Conservation (phyloP, 257 asterid species). For the Mitragyna speciosa region DNA sequence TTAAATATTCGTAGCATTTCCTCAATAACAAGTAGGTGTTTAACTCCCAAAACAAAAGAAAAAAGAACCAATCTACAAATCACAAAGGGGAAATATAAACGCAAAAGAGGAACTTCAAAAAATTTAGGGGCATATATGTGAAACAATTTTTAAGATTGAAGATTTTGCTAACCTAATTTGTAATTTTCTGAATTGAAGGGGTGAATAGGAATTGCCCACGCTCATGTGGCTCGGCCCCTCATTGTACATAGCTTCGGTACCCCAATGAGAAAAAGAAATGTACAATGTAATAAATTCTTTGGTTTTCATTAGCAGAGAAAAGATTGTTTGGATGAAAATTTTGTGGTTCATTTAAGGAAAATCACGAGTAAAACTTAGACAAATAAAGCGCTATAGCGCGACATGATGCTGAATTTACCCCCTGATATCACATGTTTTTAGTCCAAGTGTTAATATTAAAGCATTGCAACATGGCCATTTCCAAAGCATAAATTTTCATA, state of each 20-base stretch:
- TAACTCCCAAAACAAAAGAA: too few species aligned
- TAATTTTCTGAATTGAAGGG: too few species aligned
- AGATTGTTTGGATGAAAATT: neutral
- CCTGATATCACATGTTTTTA: neutral
- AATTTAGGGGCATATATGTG: too few species aligned
- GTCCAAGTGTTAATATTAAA: neutral
- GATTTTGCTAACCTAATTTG: too few species aligned
- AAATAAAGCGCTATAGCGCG: neutral
- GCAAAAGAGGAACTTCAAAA: too few species aligned
- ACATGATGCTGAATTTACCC: neutral
- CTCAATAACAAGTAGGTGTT: too few species aligned
- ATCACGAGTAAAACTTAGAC: neutral
- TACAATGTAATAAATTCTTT: neutral
- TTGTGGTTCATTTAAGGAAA: neutral
- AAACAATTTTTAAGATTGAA: too few species aligned
- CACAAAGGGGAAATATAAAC: too few species aligned
- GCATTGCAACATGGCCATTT: neutral
- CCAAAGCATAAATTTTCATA: neutral
- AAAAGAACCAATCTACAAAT: too few species aligned
- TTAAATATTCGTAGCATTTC: too few species aligned
- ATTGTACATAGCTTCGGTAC: neutral
- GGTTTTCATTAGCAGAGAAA: neutral
- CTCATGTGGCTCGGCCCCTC: too few species aligned
- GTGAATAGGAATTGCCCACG: too few species aligned
- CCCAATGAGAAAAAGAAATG: neutral